A percentile compares a stretch with the other conserved stretches of the same genome.
These are phyloP conservation scores for Backusella parvicylindrica DNA, from an alignment of 192 early-diverging fungal species.

Conservation along the genomic window DNA sequence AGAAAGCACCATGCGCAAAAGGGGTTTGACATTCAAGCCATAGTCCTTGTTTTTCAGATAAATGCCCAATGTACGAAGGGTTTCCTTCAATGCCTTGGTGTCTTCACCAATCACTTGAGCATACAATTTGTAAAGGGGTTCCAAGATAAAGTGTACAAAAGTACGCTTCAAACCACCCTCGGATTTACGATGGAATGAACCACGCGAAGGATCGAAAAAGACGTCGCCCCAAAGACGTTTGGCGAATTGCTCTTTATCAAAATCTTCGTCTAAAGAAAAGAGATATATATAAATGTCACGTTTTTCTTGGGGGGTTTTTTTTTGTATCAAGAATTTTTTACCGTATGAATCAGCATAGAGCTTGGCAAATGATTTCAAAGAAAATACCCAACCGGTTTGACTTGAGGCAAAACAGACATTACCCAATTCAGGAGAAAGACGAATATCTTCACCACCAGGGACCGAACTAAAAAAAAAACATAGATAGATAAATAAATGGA, in stretches of 20 bases:
- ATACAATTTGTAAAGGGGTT: slow-evolving; percentile 94
- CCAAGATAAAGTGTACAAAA: slow-evolving; percentile 95
- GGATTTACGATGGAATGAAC: slow-evolving; percentile 79
- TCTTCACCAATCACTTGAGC: slow-evolving; percentile 81
- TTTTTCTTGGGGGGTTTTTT: too few species aligned
- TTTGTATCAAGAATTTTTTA: slow-evolving; percentile 13
- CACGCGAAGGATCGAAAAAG: slow-evolving; percentile 76
- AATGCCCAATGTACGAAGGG: slow-evolving; percentile 78
- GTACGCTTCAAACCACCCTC: slow-evolving; percentile 63
- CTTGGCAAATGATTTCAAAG: slow-evolving; percentile 86
- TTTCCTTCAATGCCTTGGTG: slow-evolving; percentile 60
- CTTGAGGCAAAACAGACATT: slow-evolving; percentile 95
- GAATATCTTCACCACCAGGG: slow-evolving; percentile 56
- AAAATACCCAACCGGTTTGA: slow-evolving; percentile 92
- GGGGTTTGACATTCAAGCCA: slow-evolving; percentile 78
- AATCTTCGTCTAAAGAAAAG: slow-evolving; percentile 37
- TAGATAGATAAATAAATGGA: background rate
- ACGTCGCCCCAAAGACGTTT: slow-evolving; percentile 97
- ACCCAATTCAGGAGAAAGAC: slow-evolving; percentile 89
- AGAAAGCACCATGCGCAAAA: slow-evolving; percentile 75
- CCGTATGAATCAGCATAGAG: slow-evolving; percentile 82
- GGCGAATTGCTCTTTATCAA: slow-evolving; percentile 80
- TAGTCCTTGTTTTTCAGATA: slow-evolving; percentile 75
- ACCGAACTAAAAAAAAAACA: background rate
- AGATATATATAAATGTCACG: background rate